Evolutionary conservation across 805 yeast species (phyloP).

Genomic region (Sugiyamaella smithiae): DNA sequence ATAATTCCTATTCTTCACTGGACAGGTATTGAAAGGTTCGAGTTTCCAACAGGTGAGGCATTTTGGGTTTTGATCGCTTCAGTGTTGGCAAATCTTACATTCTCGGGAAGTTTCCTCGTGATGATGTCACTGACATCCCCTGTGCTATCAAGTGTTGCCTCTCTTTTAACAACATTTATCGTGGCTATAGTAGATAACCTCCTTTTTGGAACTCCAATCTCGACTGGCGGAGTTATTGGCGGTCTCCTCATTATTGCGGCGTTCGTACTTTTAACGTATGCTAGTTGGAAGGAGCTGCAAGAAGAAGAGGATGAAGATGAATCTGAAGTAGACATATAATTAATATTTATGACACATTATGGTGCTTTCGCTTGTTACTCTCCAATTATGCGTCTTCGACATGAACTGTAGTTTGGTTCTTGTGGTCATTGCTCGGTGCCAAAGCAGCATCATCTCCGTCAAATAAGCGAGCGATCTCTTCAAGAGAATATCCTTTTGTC

Average conservation of each 20-base stretch:
- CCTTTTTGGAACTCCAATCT: constrained; percentile 57
- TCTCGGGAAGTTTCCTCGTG: constrained; percentile 69
- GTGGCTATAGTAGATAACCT: constrained; percentile 78
- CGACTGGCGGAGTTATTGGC: constrained; percentile 60
- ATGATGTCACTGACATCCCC: constrained; percentile 84
- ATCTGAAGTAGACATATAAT: constrained; percentile 4
- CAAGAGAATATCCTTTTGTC: constrained; percentile 6
- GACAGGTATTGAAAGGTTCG: constrained; percentile 55
- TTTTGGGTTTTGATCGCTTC: constrained; percentile 53
- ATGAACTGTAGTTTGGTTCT: too few relatives aligned
- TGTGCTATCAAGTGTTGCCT: constrained; percentile 65
- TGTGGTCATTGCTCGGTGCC: too few relatives aligned
- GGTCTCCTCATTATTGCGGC: constrained; percentile 68
- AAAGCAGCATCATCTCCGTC: too few relatives aligned
- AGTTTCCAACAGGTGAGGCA: constrained; percentile 43
- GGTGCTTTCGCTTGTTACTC: too few relatives aligned
- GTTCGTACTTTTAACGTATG: constrained; percentile 51
- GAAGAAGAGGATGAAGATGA: constrained; percentile 36
- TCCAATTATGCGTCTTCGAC: too few relatives aligned
- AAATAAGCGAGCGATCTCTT: constrained; percentile 7
- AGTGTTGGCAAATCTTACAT: constrained; percentile 58
- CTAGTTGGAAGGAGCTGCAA: constrained; percentile 36
- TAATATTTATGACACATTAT: too few relatives aligned
- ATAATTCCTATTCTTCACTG: constrained; percentile 50
- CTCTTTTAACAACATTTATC: constrained; percentile 70